Evolutionary conservation across 345 rosid species (phyloP), one percentile per base, ranked within the genome.

Genomic region (Euphorbia pulcherrima): DNA sequence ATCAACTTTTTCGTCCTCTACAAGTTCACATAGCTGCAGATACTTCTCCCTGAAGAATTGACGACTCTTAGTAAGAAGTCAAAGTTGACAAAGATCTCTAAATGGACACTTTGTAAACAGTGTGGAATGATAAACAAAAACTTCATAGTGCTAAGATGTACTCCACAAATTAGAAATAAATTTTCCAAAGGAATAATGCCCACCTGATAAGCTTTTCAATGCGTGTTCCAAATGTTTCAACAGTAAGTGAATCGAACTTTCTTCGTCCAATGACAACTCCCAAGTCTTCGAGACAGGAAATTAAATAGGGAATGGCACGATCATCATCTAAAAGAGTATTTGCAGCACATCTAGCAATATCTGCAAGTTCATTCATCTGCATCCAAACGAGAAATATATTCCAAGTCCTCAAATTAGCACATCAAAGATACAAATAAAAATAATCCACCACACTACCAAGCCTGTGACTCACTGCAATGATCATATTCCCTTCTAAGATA

Each of bases 321-420:
- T 90, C 97, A 82, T 95, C 96, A 51, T 86, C 90, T 74, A 84
- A 77, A 60, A 90, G 92, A 13, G 84, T 83, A 80, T 76, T 88
- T 76, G 93, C 97, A 40, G 83, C 96, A 83, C 94, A 88, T 83
- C 84, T 90, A 70, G 99, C 97, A 75, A 95, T 88, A 82, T 95
- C 97, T 48, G 92, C 97, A 80, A 95, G 97, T 74, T 95, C 99
- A 82, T 67, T 86, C 87, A 95, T 88, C 99, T 95, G 92, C 85
- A 3, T 63, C 64, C 56, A 77, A 30, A 21, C 11, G 41, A 40
- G 9, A 76, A 72, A 60, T 59, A 80, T 69, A 64, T 73, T 73
- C 28, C 70, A n/a, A n/a, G n/a, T 71, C 28, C 46, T 35, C 52
- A 64, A 47, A 54, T 23, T 20, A 37, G 50, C 46, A 61, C 20